Base-by-base conservation (phyloP, 108 stramenopile species). In the Skeletonema menzelii region DNA sequence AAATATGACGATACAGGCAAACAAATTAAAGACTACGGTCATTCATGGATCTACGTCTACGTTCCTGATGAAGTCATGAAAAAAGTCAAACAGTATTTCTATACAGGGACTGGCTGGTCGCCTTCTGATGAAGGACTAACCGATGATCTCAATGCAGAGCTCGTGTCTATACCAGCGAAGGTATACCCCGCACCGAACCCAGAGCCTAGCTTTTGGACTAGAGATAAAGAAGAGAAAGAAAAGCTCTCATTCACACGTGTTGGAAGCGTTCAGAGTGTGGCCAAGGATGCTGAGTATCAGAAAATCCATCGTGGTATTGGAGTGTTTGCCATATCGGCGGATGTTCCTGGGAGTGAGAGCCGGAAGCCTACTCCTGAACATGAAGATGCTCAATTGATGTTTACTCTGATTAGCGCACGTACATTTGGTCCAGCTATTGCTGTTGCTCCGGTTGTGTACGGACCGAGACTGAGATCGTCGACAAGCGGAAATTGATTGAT, bases 81-180 rank as follows among this genome's bases (percentile, higher is more conserved):
- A 8, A 53, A 22, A 53, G 49, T 53, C 49, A 53, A 53, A 53
- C 20, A 53, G 8, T 24, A 53, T n/a, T 53, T 53, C 22, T 10
- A 53, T 22, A 53, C 49, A 8, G 49, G 49, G 49, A 53, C 49
- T 0, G 49, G 49, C 22, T 53, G 49, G 49, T 10, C 49, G 22
- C 49, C 49, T 53, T 53, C 49, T 7, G 8, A 53, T 53, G 49
- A 53, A 53, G 49, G 49, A 53, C 22, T 53, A 53, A 22, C 49
- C 49, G 20, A 53, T 22, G 49, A 53, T 22, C 22, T 10, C 22
- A 53, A 53, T 10, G 49, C 49, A 53, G 49, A 53, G 22, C 49
- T 53, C 17, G 49, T 53, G 49, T 53, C 49, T 20, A 53, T 53
- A 53, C 49, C 49, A 19, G 49, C 49, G 24, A 53, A 53, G 49